phyloP scores from a whole-genome alignment of 2,329 filamentous ascomycete species.

The Trichophyton simii region DNA sequence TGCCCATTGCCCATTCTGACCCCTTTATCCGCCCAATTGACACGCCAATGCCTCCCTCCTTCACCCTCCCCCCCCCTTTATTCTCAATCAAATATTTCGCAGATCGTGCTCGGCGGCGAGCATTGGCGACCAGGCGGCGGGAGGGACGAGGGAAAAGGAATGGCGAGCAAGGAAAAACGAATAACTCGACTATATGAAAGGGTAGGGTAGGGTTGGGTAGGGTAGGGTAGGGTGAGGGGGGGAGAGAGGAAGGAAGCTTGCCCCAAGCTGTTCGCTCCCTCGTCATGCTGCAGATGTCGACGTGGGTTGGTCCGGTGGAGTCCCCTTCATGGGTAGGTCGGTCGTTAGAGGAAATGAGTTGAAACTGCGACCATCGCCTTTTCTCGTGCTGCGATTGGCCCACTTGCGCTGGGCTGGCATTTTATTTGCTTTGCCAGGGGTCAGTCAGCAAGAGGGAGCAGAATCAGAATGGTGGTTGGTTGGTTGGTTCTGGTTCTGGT shows the following conservation, averaged over 20 bases:
- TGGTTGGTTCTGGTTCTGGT: no score
- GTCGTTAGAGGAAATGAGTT: neutral
- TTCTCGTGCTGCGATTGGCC: neutral
- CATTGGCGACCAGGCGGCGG: neutral
- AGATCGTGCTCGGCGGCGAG: neutral
- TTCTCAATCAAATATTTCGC: neutral
- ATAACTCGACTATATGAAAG: no score
- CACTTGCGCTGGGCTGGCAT: neutral
- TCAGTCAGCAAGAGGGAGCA: no score
- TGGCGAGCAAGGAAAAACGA: no score
- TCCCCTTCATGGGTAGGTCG: neutral
- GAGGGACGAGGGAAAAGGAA: neutral
- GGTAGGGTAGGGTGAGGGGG: neutral
- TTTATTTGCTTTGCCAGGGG: neutral
- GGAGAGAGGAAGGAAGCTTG: neutral
- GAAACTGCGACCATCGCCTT: conserved; percentile 1
- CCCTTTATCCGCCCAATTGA: neutral
- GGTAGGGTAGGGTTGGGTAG: no score
- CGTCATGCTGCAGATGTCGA: neutral
- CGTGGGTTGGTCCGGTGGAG: neutral
- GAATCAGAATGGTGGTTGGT: no score
- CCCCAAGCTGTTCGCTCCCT: neutral
- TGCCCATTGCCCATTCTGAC: neutral
- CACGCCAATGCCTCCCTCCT: neutral
- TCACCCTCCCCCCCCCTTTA: neutral